phyloP scores from a whole-genome alignment of 2,329 filamentous ascomycete species.

The Sporothrix phasma region DNA sequence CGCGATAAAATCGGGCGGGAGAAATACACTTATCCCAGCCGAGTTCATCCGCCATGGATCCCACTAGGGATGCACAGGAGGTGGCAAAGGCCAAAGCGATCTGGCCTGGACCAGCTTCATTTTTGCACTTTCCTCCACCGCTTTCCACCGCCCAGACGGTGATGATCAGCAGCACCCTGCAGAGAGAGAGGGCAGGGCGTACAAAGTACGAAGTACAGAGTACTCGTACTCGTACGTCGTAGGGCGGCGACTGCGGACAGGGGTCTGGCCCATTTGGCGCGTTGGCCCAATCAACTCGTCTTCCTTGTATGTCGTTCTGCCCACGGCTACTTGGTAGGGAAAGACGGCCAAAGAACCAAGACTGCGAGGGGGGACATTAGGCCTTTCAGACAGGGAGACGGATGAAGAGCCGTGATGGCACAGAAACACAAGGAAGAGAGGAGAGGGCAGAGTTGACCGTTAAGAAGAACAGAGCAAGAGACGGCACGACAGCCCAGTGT shows the following conservation, averaged over 20 bases:
- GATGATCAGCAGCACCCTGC: background rate
- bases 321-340: background rate
- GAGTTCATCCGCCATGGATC: too few species aligned
- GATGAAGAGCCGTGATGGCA: background rate
- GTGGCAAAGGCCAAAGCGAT: slow-evolving; percentile 6
- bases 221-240: too few species aligned
- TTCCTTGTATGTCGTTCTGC: background rate
- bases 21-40: too few species aligned
- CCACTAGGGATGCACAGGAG: too few species aligned
- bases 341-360: background rate
- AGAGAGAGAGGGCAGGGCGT: background rate
- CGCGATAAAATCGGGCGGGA: too few species aligned
- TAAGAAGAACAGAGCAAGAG: background rate
- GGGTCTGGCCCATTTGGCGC: background rate
- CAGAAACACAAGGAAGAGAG: background rate
- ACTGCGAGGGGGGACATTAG: background rate
- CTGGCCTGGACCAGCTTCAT: background rate
- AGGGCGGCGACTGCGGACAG: too few species aligned
- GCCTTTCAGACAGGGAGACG: slow-evolving; percentile 2
- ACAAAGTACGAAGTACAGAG: too few species aligned
- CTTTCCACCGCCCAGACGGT: background rate
- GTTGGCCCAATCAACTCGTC: background rate
- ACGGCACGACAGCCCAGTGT: background rate
- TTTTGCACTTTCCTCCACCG: background rate
- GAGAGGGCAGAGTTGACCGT: background rate